Conservation (phyloP, 495 filamentous ascomycete genomes). For the Viridothelium virens region DNA sequence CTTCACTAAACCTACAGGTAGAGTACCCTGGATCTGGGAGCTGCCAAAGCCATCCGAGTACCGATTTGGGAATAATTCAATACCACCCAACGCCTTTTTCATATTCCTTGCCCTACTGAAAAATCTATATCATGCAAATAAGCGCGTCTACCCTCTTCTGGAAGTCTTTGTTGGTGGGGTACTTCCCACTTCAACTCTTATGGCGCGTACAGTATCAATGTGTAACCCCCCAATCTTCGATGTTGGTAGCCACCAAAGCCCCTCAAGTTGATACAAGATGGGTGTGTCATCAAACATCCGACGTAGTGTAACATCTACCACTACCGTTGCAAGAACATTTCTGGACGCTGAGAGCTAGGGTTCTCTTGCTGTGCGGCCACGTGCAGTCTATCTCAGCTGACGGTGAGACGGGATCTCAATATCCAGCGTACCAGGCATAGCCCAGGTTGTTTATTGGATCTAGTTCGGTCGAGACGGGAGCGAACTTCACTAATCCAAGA, state of each 20-base stretch:
- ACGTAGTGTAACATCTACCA: neutral
- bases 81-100: neutral
- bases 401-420: neutral
- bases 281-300: neutral
- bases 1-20: no score
- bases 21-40: no score
- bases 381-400: neutral
- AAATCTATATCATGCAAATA: no score
- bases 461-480: neutral
- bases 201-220: no score
- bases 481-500: neutral
- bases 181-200: no score
- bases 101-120: no score
- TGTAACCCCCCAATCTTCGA: no score
- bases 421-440: neutral
- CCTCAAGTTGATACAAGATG: neutral
- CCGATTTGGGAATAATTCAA: neutral
- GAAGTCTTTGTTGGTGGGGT: no score
- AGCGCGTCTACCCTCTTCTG: no score
- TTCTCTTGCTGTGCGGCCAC: neutral
- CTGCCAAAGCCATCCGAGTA: neutral
- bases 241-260: no score
- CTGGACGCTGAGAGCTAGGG: no score
- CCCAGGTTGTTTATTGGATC: neutral
- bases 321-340: no score